Base-by-base conservation (phyloP, 2,329 filamentous ascomycete species). In the Leptographium flavum region DNA sequence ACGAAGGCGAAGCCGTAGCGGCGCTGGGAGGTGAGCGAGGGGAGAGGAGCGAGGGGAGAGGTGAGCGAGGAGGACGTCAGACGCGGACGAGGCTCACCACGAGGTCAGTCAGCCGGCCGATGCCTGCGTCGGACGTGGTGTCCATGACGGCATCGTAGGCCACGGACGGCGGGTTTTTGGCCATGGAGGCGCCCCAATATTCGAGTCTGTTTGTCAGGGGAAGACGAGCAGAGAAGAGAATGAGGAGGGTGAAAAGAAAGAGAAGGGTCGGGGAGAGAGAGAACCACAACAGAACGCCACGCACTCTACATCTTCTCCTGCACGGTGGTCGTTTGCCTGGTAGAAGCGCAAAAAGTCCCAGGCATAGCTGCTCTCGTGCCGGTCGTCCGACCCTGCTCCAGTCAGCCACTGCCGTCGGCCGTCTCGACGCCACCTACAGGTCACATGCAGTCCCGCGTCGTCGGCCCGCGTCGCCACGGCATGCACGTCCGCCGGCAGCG, bases 1-100 rank as follows among this genome's bases (percentile, higher is more conserved):
- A 95, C 76, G 56, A 90, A 90, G 54, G 74, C 84, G 58, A 94
- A 87, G 3, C 90, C 88, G 50, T 73, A 76, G 49, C 64, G 60
- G 48, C 74, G 73, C 83, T 88, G 17, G 13, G 27, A n/a, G 23
- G 17, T 5, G 15, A 23, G 14, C 1, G 17, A 31, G 5, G 17
- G 14, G 19, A 37, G 25, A 21, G 27, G 32, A 15, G 15, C 11
- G 15, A 17, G 11, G n/a, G n/a, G 10, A 31, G 30, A 4, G 5
- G 10, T 13, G 32, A 33, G 21, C 39, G 6, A 17, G 8, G 1
- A 3, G n/a, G 3, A 9, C 22, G 13, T n/a, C 8, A 39, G 13
- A 21, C 19, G 4, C 42, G n/a, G n/a, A 43, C 30, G 17, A 14
- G 10, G 41, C 41, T 25, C 27, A 53, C 50, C 53, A 93, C 82